Evolutionary conservation across 805 yeast species (phyloP).

Genomic region (Candida vaughaniae): DNA sequence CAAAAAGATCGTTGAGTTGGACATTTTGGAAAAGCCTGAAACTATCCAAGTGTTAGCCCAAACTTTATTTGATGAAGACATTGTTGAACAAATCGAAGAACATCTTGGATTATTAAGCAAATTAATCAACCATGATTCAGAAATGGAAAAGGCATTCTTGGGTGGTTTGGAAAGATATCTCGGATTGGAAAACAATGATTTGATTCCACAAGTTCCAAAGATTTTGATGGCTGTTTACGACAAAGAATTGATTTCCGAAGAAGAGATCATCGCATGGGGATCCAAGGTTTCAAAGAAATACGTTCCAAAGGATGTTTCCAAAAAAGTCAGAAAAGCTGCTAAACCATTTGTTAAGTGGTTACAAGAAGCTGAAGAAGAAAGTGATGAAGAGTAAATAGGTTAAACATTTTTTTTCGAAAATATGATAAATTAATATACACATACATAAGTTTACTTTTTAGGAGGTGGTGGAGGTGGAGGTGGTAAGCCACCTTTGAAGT

Average conservation of each 20-base stretch:
- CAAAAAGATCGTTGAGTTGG: slow-evolving; percentile 82
- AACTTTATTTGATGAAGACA: slow-evolving; percentile 75
- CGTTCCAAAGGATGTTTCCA: slow-evolving; percentile 86
- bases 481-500: slow-evolving; percentile 14
- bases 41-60: slow-evolving; percentile 92
- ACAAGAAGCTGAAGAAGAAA: slow-evolving; percentile 86
- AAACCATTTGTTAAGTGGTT: slow-evolving; percentile 95
- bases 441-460: slow-evolving; percentile 4
- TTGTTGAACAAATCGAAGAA: slow-evolving; percentile 65
- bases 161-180: slow-evolving; percentile 96
- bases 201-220: slow-evolving; percentile 75
- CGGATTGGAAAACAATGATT: slow-evolving; percentile 71
- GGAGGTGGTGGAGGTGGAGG: slow-evolving; percentile 21
- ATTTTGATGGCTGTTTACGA: slow-evolving; percentile 80
- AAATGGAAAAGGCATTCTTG: slow-evolving; percentile 81
- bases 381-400: slow-evolving; percentile 54
- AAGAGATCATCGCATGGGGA: slow-evolving; percentile 79
- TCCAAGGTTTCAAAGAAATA: slow-evolving; percentile 88
- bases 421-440: slow-evolving; percentile 4
- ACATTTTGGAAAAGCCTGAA: slow-evolving; percentile 66
- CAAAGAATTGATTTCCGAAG: slow-evolving; percentile 81
- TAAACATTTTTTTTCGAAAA: slow-evolving; percentile 1
- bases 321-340: slow-evolving; percentile 94
- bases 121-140: slow-evolving; percentile 57
- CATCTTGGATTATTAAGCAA: slow-evolving; percentile 85